Conservation (phyloP, 169 alveolate genomes). For the Blepharisma undulans region DNA sequence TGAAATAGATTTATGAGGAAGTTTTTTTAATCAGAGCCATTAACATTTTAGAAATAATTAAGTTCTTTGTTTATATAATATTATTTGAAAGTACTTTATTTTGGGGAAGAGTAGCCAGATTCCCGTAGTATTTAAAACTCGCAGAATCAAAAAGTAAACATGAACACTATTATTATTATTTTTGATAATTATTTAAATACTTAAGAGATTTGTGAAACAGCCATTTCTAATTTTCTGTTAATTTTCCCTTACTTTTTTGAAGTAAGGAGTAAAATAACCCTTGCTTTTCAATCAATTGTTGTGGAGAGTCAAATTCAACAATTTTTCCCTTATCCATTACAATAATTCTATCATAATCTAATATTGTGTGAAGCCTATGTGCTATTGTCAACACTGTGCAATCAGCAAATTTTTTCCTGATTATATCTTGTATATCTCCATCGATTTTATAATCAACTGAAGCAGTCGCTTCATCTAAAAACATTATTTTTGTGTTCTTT, state of each 20-base stretch:
- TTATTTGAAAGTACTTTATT: no score
- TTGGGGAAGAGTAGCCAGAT: no score
- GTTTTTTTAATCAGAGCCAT: no score
- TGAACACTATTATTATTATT: no score
- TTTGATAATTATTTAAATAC: no score
- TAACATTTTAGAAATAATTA: no score
- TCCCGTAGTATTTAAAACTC: no score
- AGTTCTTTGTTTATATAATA: no score
- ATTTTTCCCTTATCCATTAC: slow-evolving; percentile 84
- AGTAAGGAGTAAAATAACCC: neutral
- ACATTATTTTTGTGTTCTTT: slow-evolving; percentile 53
- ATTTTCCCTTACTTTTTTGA: neutral
- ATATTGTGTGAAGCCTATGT: slow-evolving; percentile 89
- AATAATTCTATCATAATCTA: slow-evolving; percentile 85
- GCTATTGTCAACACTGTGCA: slow-evolving; percentile 91
- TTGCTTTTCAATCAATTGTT: slow-evolving; percentile 11
- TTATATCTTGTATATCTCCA: slow-evolving; percentile 72
- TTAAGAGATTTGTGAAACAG: no score
- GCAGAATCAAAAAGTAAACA: no score
- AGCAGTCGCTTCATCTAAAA: slow-evolving; percentile 90
- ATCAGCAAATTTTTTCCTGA: slow-evolving; percentile 68
- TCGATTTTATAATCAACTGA: slow-evolving; percentile 87
- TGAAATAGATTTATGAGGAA: no score
- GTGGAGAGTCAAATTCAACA: slow-evolving; percentile 81
- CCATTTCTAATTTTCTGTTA: neutral